These are phyloP conservation scores for Arachnomyces sp. DNA, from an alignment of 2,329 filamentous ascomycete genomes.

Conservation along the genomic window DNA sequence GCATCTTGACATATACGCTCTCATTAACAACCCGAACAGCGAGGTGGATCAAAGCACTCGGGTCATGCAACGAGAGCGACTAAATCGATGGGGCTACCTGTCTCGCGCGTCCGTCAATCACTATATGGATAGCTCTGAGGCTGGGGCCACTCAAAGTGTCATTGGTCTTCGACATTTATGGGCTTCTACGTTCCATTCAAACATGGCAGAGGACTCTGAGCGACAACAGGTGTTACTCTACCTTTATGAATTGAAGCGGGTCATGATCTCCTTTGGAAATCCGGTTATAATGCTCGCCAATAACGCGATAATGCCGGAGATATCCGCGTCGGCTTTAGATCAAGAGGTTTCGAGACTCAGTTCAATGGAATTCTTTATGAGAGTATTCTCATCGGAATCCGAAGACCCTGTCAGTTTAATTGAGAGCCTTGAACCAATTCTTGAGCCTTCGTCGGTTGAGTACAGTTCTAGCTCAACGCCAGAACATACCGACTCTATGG, in stretches of 20 bases:
- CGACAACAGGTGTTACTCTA: constrained; percentile 54
- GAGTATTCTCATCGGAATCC: constrained; percentile 74
- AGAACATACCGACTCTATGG: background rate
- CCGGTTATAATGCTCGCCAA: constrained; percentile 60
- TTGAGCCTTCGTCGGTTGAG: constrained; percentile 54
- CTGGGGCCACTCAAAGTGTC: constrained; percentile 27
- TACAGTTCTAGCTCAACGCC: constrained; percentile 14
- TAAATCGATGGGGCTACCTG: constrained; percentile 53
- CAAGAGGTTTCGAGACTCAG: constrained; percentile 86
- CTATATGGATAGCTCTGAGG: constrained; percentile 25
- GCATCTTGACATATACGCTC: constrained; percentile 56
- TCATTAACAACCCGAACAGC: constrained; percentile 54
- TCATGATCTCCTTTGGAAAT: constrained; percentile 42
- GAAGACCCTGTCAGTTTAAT: constrained; percentile 78
- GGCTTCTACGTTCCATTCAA: constrained; percentile 56
- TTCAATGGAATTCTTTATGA: constrained; percentile 92
- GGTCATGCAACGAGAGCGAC: constrained; percentile 47
- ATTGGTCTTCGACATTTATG: constrained; percentile 56
- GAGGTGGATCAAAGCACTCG: constrained; percentile 46
- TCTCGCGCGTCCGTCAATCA: constrained; percentile 46
- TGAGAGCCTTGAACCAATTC: constrained; percentile 81
- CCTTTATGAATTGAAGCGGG: constrained; percentile 53
- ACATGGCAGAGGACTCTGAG: constrained; percentile 45
- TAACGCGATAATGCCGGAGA: constrained; percentile 78
- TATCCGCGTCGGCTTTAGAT: constrained; percentile 75